phyloP scores from a whole-genome alignment of 331 rosid species.

The Stylosanthes scabra region DNA sequence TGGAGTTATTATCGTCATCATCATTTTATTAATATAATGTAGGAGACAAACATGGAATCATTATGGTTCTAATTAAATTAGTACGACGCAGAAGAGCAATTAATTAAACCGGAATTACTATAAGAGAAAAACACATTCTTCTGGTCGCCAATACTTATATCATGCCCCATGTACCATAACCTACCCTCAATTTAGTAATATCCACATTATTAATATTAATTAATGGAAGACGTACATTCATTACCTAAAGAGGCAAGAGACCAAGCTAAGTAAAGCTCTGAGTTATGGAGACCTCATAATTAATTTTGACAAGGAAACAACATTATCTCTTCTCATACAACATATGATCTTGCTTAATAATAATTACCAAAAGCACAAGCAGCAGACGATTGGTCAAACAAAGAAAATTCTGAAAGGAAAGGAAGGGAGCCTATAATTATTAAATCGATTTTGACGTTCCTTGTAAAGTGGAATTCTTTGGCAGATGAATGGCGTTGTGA shows the following conservation, averaged over 20 bases:
- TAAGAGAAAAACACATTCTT: slow-evolving; percentile 24
- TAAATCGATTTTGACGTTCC: slow-evolving; percentile 4
- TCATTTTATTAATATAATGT: slow-evolving; percentile 17
- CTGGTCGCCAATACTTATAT: background rate
- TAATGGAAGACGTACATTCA: background rate
- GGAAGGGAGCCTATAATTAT: background rate
- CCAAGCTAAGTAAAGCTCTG: background rate
- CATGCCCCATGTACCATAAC: no score
- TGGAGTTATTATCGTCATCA: background rate
- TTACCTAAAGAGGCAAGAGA: slow-evolving; percentile 8
- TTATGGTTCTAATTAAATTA: slow-evolving; percentile 36
- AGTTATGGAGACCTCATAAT: background rate
- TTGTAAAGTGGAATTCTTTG: slow-evolving; percentile 39
- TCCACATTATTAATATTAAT: background rate
- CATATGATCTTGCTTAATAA: slow-evolving; percentile 6
- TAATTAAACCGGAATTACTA: background rate
- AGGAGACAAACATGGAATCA: slow-evolving; percentile 36
- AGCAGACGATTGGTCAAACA: slow-evolving; percentile 12
- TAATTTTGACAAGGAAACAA: slow-evolving; percentile 21
- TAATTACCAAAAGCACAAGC: slow-evolving; percentile 9
- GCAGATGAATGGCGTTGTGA: slow-evolving; percentile 28
- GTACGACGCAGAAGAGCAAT: slow-evolving; percentile 28
- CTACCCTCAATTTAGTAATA: no score
- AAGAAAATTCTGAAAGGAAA: background rate
- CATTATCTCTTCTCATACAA: slow-evolving; percentile 21